Conservation (phyloP, 2,329 filamentous ascomycete species). For the Pezicula radicicola region DNA sequence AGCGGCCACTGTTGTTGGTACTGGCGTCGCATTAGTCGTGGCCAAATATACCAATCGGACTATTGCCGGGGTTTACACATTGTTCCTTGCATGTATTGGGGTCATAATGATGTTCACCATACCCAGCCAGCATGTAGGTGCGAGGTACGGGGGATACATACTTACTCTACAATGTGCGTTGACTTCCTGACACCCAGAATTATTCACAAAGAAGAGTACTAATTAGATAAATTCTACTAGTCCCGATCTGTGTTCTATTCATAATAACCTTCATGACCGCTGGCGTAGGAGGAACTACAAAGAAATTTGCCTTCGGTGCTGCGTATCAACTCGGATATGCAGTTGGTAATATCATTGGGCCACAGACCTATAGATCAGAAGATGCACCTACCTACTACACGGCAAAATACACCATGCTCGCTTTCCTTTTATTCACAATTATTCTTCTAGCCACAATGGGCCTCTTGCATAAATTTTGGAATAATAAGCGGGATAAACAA, state of each 20-base stretch:
- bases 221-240: neutral
- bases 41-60: neutral
- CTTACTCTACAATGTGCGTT: neutral
- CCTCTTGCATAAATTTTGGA: neutral
- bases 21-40: neutral
- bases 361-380: slow-evolving; percentile 48
- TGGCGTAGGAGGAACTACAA: neutral
- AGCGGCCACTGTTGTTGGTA: neutral
- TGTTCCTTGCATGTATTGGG: neutral
- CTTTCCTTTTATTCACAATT: neutral
- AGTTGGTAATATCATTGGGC: slow-evolving; percentile 52
- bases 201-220: neutral
- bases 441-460: neutral
- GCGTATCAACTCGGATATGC: slow-evolving; percentile 19
- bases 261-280: slow-evolving; percentile 1
- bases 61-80: neutral
- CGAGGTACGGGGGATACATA: neutral
- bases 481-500: neutral
- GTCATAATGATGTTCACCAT: neutral
- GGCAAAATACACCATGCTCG: neutral
- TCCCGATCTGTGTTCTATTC: neutral
- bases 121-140: neutral
- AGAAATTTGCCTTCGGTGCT: neutral
- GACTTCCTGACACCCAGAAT: neutral
- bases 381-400: slow-evolving; percentile 43